These are phyloP conservation scores for Dissoconium aciculare DNA, from an alignment of 2,329 filamentous ascomycete species.

Conservation along the genomic window DNA sequence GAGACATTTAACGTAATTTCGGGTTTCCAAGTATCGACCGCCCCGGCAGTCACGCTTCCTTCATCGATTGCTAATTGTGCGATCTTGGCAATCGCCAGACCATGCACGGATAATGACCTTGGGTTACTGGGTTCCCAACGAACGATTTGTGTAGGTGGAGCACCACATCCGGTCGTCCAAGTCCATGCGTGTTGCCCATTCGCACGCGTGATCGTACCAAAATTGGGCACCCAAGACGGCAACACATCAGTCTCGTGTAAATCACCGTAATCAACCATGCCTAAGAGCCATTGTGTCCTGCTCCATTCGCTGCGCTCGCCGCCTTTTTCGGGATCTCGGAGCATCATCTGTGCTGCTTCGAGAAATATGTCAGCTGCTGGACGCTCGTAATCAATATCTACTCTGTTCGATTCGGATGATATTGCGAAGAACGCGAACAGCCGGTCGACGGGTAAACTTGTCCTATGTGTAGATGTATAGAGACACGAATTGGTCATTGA, in stretches of 20 bases:
- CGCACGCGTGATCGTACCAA: not conserved
- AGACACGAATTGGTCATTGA: not conserved
- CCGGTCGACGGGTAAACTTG: not conserved
- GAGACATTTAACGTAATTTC: not conserved
- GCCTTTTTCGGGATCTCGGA: not conserved
- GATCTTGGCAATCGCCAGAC: not conserved
- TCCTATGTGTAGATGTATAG: not conserved
- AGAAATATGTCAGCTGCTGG: not conserved
- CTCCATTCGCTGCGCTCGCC: not conserved
- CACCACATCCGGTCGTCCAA: not conserved
- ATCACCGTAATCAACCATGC: not conserved
- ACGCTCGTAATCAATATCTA: conserved; percentile 1
- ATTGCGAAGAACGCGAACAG: not conserved
- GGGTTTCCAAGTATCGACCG: not conserved
- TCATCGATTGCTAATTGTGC: not conserved
- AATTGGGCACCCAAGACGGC: not conserved
- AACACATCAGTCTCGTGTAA: not conserved
- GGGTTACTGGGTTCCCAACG: not conserved
- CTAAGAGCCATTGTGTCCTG: not conserved
- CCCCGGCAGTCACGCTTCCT: not conserved
- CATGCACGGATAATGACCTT: not conserved
- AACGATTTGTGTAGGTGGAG: not conserved
- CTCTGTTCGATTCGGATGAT: not conserved
- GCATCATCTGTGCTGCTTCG: not conserved
- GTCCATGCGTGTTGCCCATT: not conserved